Evolutionary conservation across 257 asterid species (phyloP).

Genomic region (Solanum rostratum): DNA sequence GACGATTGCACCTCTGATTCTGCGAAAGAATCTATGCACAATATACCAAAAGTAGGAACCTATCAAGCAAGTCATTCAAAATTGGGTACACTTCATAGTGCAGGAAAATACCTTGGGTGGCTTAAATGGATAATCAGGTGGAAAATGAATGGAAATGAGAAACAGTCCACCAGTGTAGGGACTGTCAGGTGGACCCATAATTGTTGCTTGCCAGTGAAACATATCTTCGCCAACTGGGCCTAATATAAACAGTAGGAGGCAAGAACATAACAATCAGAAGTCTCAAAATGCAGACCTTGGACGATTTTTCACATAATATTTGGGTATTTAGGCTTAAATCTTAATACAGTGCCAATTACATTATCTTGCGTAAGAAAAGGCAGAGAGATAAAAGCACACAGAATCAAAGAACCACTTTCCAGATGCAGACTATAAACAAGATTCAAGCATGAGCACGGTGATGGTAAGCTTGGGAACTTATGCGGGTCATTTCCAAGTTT

Average conservation of each 20-base stretch:
- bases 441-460: background rate
- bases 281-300: background rate
- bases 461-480: background rate
- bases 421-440: background rate
- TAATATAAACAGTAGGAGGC: background rate
- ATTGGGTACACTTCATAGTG: background rate
- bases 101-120: slow-evolving; percentile 5
- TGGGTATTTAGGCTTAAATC: background rate
- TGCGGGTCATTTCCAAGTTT: background rate
- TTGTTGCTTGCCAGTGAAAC: slow-evolving; percentile 10
- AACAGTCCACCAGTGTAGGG: slow-evolving; percentile 5
- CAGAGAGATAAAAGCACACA: background rate
- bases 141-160: slow-evolving; percentile 7
- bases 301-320: background rate
- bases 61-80: background rate
- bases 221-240: slow-evolving; percentile 3
- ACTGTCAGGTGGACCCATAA: slow-evolving; percentile 10
- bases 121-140: slow-evolving; percentile 7
- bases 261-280: background rate
- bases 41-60: background rate
- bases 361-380: background rate
- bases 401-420: background rate
- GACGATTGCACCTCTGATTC: background rate
- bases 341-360: background rate
- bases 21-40: background rate